Conservation (phyloP, 225 moss, liverwort and hornwort species). For the Pleurozium schreberi region DNA sequence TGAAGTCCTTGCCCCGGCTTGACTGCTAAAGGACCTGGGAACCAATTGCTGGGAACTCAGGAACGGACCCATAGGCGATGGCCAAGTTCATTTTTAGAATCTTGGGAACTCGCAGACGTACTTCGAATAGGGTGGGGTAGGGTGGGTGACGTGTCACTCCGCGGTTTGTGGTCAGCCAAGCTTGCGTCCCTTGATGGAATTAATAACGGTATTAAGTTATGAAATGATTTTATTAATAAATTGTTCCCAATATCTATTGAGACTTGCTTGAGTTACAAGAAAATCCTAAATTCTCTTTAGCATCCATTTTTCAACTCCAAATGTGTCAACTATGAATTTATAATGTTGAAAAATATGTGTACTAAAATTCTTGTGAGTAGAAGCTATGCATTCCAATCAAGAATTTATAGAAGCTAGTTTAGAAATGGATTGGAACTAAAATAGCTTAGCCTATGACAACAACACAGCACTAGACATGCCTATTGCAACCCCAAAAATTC, state of each 20-base stretch:
- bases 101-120: neutral
- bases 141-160: neutral
- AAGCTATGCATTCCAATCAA: neutral
- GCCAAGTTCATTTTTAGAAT: neutral
- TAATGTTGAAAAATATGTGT: neutral
- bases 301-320: too few species aligned
- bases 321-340: too few species aligned
- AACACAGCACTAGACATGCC: too few species aligned
- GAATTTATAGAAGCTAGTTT: neutral
- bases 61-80: too few species aligned
- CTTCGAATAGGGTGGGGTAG: neutral
- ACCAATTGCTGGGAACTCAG: too few species aligned
- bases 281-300: neutral
- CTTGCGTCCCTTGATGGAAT: neutral
- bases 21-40: neutral
- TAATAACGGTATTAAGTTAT: too few species aligned
- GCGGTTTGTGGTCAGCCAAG: neutral
- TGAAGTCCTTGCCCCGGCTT: too few species aligned
- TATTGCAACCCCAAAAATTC: too few species aligned
- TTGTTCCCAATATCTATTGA: neutral
- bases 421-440: neutral
- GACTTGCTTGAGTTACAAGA: neutral
- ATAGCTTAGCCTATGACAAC: too few species aligned
- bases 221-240: neutral
- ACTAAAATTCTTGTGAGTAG: neutral